Conservation (phyloP, 805 yeast genomes). For the Lipomyces sp. region DNA sequence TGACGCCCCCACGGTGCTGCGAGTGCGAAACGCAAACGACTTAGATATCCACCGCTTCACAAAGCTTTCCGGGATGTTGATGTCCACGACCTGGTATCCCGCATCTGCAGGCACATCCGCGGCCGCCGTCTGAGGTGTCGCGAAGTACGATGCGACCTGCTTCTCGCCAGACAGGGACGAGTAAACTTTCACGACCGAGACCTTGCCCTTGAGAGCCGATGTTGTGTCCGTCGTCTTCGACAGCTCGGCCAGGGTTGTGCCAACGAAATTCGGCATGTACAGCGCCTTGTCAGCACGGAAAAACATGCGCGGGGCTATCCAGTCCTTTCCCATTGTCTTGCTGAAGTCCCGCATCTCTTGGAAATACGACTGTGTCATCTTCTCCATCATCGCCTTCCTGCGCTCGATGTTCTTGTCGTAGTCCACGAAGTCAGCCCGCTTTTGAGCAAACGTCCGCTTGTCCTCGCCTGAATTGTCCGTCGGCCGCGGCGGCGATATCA, state of each 20-base stretch:
- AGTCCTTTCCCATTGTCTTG: constrained; percentile 80
- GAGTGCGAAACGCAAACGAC: constrained; percentile 48
- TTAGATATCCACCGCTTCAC: constrained; percentile 64
- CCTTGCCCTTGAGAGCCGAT: constrained; percentile 47
- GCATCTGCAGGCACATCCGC: constrained; percentile 42
- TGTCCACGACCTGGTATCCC: constrained; percentile 66
- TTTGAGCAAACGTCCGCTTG: constrained; percentile 40
- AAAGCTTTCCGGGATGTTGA: constrained; percentile 71
- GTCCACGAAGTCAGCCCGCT: constrained; percentile 49
- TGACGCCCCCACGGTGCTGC: constrained; percentile 45
- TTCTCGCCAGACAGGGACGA: constrained; percentile 69
- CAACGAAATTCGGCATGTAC: constrained; percentile 78
- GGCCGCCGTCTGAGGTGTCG: constrained; percentile 44
- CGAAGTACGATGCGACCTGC: constrained; percentile 60
- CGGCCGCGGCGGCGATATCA: constrained; percentile 40
- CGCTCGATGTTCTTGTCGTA: constrained; percentile 48
- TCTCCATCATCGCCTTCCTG: constrained; percentile 48
- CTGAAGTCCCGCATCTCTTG: constrained; percentile 56
- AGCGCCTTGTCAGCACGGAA: constrained; percentile 69
- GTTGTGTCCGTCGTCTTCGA: constrained; percentile 35
- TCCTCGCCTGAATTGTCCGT: constrained; percentile 44
- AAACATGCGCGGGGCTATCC: constrained; percentile 74
- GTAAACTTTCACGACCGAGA: constrained; percentile 62
- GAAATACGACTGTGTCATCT: constrained; percentile 66
- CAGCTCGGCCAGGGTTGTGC: constrained; percentile 46